phyloP scores from a whole-genome alignment of 2,329 filamentous ascomycete genomes.

The Plenodomus tracheiphilus region DNA sequence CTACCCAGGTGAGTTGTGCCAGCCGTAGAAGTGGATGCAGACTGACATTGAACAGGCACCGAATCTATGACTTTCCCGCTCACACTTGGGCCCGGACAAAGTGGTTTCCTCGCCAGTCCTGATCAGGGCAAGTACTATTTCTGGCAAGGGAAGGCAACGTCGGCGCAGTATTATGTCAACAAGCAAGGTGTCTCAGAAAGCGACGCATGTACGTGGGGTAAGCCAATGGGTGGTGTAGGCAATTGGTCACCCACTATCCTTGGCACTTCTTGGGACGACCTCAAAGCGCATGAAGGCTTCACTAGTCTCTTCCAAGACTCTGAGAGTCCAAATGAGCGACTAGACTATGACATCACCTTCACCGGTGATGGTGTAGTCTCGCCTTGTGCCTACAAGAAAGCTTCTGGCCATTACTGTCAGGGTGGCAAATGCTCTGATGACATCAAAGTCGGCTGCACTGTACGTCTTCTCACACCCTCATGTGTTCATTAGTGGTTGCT shows the following conservation, averaged over 20 bases:
- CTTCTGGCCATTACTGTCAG: constrained; percentile 64
- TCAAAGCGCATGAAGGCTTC: constrained; percentile 60
- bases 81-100: constrained; percentile 61
- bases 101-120: constrained; percentile 73
- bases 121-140: constrained; percentile 72
- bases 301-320: constrained; percentile 83
- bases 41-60: constrained; percentile 53
- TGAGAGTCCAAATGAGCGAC: constrained; percentile 68
- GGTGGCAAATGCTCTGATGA: constrained; percentile 48
- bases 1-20: constrained; percentile 71
- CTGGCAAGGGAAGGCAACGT: constrained; percentile 75
- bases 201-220: constrained; percentile 78
- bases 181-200: constrained; percentile 68
- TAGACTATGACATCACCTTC: constrained; percentile 81
- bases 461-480: constrained; percentile 53
- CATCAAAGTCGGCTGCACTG: constrained; percentile 72
- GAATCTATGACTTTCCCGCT: constrained; percentile 86
- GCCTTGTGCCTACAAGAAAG: constrained; percentile 63
- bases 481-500: neutral
- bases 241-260: constrained; percentile 90
- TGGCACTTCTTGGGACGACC: constrained; percentile 70
- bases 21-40: neutral
- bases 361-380: constrained; percentile 63
- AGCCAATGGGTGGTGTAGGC: constrained; percentile 61
- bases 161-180: constrained; percentile 97